Evolutionary conservation across 2,329 filamentous ascomycete genomes (phyloP), one percentile per base, ranked within the genome.

Genomic region (Fusarium buxicola): DNA sequence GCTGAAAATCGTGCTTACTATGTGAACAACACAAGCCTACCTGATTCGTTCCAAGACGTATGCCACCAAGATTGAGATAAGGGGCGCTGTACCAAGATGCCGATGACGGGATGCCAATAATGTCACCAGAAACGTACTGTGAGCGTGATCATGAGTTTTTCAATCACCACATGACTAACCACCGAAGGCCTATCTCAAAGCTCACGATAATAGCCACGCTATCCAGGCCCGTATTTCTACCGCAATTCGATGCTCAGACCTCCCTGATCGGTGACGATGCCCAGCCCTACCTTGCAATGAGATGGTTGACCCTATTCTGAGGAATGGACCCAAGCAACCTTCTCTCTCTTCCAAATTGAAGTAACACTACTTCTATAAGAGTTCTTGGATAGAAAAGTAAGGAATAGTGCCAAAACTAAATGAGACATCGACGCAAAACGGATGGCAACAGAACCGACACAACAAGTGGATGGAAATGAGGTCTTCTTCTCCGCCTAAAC

Each of bases 221-320:
- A 50, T 58, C 38, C 55, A 50, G 55, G 38, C 55, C 2, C 55
- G 54, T 27, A 49, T 53, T n/a, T 49, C 49, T 24, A 58, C 55
- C 16, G 44, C 43, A 8, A 54, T 58, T 18, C 49, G 55, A 27
- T 18, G 25, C 41, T 54, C 10, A 28, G 49, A 11, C 31, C 3
- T 49, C 49, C 25, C 43, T 54, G 1, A 54, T 54, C 27, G 28
- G 54, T 15, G 41, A 58, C 25, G 55, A 58, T 7, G 38, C 31
- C 12, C 50, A 55, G 16, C 44, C 55, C 7, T 58, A 48, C 21
- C 50, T 43, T 11, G 18, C 49, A 6, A 58, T 58, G 55, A 55
- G 25, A 10, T 24, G 43, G 15, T 8, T 58, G 12, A 8, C 38
- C 36, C 2, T 49, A 48, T 13, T 43, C 48, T 10, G 43, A 43